Base-by-base conservation (phyloP, 1,139 yeast genomes). In the Arxiozyma slooffiae region DNA sequence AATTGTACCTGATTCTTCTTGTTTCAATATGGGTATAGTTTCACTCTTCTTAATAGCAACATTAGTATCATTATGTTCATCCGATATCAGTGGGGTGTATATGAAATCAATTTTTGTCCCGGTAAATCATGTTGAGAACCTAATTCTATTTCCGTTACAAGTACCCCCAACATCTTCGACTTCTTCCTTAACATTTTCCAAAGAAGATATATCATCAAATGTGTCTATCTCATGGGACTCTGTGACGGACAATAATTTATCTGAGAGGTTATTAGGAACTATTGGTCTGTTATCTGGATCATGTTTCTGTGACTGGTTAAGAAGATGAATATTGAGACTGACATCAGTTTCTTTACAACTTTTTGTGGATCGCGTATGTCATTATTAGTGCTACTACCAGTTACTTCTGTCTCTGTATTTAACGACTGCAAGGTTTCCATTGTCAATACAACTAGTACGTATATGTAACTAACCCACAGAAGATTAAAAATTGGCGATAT, bases 131-230 rank as follows among this genome's bases (percentile, higher is more conserved):
- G 36, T 7, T 30, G 22, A 40, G n/a, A 24, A 18, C 14, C 20
- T 26, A 41, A 11, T 17, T 41, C 44, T n/a, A 41, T 23, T 14
- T 41, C 44, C 3, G 44, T 41, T 4, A 41, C 44, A 18, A 41
- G n/a, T 34, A 23, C 24, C 44, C 14, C 44, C 41, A 18, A 38
- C 18, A 44, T 44, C 47, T 8, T 39, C 34, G 14, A 22, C 39
- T 16, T 46, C 39, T 17, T 38, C 44, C 30, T 26, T 38, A 39
- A 44, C 18, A 38, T 26, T 38, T 26, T 44, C 47, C 26, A 44
- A 44, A 2, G 40, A 37, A 4, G 41, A 41, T 9, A 44, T 44
- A 38, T 44, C 47, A 24, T 44, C 47, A 24, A 38, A 26, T 22
- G 26, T 41, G 23, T 26, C 20, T 21, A 41, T 26, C 17, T 41